Base-by-base conservation (phyloP, 345 rosid genomes). In the Syzygium grande region DNA sequence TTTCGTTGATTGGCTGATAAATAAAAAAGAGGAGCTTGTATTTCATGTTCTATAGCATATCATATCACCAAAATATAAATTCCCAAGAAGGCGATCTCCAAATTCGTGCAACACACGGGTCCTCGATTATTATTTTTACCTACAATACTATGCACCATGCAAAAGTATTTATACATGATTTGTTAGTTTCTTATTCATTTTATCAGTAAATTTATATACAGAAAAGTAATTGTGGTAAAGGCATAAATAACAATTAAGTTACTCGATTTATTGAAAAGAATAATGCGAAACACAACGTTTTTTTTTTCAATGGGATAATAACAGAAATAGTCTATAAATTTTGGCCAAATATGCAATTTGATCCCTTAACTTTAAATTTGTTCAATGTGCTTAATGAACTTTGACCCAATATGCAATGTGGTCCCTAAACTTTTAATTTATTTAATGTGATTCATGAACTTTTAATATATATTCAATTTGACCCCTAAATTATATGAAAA, bases 251-350 rank as follows among this genome's bases (percentile, higher is more conserved):
- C 77, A 63, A 29, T 63, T 14, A 63, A 21, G 77, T 63, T 30
- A 63, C 38, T 63, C 1, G 38, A 29, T 63, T 63, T 29, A n/a
- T 29, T 29, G 41, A 63, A 63, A 63, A 29, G 1, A 63, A 63
- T 63, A 63, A n/a, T 6, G 77, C 14, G 5, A 8, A 63, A 15
- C 29, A 2, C 13, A n/a, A n/a, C 0, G 6, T 61, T 19, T 19
- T 56, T 10, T 23, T n/a, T n/a, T n/a, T n/a, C n/a, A n/a, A n/a
- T n/a, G n/a, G n/a, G n/a, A n/a, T n/a, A n/a, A n/a, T n/a, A n/a
- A n/a, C n/a, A n/a, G n/a, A n/a, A n/a, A n/a, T n/a, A n/a, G n/a
- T n/a, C n/a, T n/a, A n/a, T n/a, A n/a, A n/a, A n/a, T n/a, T n/a
- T n/a, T n/a, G n/a, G n/a, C n/a, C n/a, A n/a, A n/a, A n/a, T n/a